A percentile compares a stretch with the other conserved stretches of the same genome.
Evolutionary conservation across 108 stramenopile genomes (phyloP).

Genomic region (Conticribra weissflogii): DNA sequence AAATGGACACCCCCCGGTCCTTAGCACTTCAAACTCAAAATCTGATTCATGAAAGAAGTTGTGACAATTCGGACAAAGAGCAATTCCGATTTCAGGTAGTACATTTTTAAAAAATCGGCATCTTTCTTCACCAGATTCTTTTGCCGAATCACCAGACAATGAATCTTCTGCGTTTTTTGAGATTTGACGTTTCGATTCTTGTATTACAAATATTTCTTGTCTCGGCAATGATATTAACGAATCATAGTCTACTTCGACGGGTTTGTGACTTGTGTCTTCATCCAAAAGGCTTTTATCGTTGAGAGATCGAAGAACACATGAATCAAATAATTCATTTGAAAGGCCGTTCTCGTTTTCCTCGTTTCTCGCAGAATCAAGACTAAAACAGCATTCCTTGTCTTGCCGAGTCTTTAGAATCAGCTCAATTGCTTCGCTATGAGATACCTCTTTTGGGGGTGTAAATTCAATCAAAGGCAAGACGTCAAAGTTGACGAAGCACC

Average conservation of each 20-base stretch:
- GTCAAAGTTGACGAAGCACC: constrained; percentile 72
- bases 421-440: constrained; percentile 54
- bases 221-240: neutral
- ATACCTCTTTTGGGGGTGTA: constrained; percentile 46
- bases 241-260: neutral
- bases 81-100: constrained; percentile 63
- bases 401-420: constrained; percentile 25
- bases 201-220: constrained; percentile 4
- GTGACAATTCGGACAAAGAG: constrained; percentile 58
- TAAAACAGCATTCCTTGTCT: too few species aligned
- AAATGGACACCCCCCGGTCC: constrained; percentile 23
- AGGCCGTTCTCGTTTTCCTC: too few species aligned
- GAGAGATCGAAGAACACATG: constrained; percentile 46
- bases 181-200: too few species aligned
- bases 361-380: too few species aligned
- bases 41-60: constrained; percentile 74
- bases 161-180: too few species aligned
- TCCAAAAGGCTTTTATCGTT: constrained; percentile 33
- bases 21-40: constrained; percentile 66
- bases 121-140: too few species aligned
- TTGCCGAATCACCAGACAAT: too few species aligned
- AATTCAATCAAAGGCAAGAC: constrained; percentile 80
- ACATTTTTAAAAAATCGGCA: constrained; percentile 65
- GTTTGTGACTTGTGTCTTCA: neutral
- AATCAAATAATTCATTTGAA: constrained; percentile 36